Percentiles rank a stretch among this genome's conserved stretches.
Evolutionary conservation across 306 rosid species (phyloP).

Genomic region (Begonia loranthoides): DNA sequence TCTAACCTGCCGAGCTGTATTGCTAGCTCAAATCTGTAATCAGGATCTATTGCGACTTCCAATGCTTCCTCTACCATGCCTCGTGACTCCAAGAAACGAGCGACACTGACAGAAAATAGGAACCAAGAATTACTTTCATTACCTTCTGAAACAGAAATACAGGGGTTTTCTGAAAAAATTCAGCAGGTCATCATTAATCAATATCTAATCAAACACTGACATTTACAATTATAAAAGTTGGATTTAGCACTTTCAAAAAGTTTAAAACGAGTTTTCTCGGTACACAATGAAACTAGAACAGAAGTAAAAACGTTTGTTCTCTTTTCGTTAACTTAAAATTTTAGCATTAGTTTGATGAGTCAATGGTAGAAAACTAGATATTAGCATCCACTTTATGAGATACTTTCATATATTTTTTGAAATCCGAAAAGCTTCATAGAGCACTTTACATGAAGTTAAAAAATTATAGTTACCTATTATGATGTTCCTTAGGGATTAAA

Average conservation of each 20-base stretch:
- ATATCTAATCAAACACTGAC: no score
- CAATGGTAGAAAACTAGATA: no score
- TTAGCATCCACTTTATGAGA: background rate
- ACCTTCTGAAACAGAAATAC: no score
- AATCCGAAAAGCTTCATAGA: background rate
- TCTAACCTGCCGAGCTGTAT: conserved; percentile 87
- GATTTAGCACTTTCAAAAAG: no score
- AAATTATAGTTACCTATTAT: conserved; percentile 43
- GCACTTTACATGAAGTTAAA: background rate
- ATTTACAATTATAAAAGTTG: no score
- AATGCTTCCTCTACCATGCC: conserved; percentile 96
- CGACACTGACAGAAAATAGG: conserved; percentile 46
- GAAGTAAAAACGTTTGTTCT: no score
- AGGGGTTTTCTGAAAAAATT: no score
- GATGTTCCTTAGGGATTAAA: conserved; percentile 81
- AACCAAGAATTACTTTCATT: background rate
- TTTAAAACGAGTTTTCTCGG: no score
- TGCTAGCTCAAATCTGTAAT: conserved; percentile 89
- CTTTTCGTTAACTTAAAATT: no score
- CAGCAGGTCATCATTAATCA: no score
- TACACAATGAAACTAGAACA: no score
- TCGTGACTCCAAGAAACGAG: conserved; percentile 90
- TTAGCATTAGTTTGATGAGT: no score
- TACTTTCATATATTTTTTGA: background rate
- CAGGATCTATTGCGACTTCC: conserved; percentile 91